Evolutionary conservation across 2,329 filamentous ascomycete species (phyloP), one percentile per base, ranked within the genome.

Genomic region (Paraphoma chrysanthemicola): DNA sequence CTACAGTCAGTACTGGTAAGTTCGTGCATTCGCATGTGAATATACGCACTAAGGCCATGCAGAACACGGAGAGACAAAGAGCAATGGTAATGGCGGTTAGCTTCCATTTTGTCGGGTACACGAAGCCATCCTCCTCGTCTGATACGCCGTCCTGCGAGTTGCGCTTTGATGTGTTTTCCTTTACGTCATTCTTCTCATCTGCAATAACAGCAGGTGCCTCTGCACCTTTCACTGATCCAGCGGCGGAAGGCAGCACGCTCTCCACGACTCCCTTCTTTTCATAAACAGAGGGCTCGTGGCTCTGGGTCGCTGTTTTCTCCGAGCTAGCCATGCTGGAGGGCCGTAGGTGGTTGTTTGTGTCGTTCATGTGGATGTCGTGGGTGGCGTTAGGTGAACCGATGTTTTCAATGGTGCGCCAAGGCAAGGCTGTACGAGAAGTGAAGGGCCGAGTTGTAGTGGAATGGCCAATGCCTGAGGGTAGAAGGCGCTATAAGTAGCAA

Each of bases 1-100:
- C 3, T 6, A 14, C 23, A 3, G 16, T 33, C 31, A 33, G 31
- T 12, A 33, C 31, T 7, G 12, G 29, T 48, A 7, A 48, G 36
- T 33, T 41, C 6, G 18, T 45, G 44, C 44, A 29, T n/a, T n/a
- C n/a, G 30, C 23, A 29, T 12, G 17, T 30, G 45, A 11, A 17
- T 23, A 39, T 31, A 44, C 61, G 51, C 51, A 75, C 73, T 64
- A 77, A 52, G 16, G 74, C 74, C 72, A 76, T 75, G 51, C 74
- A 77, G 48, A 77, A 77, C n/a, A 77, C 72, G 7, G 69, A 72
- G 33, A 77, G 57, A 45, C 72, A 75, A 9, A 77, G 57, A 12
- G 72, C 74, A 14, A 74, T 47, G 6, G 71, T 74, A 51, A 76
- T 77, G 44, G 66, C 65, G 5, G 63, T 53, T 5, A 77, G 63